phyloP scores from a whole-genome alignment of 2,329 filamentous ascomycete species.

The Fusarium sp. region DNA sequence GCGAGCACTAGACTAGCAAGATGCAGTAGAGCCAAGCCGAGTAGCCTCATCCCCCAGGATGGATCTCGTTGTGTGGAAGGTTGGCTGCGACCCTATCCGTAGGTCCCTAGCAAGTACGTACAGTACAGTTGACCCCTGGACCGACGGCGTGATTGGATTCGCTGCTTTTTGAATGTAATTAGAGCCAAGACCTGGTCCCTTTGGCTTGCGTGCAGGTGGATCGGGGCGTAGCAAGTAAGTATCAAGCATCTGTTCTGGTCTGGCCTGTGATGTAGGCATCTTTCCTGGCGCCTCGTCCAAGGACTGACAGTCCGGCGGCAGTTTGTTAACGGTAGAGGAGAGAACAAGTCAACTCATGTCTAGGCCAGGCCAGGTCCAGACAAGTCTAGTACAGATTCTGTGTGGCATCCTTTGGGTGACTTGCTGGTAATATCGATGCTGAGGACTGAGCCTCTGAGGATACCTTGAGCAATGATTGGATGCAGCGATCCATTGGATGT shows the following conservation, averaged over 20 bases:
- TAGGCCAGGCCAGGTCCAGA: conserved; percentile 1
- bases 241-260: conserved; percentile 18
- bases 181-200: conserved; percentile 43
- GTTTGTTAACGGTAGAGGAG: conserved; percentile 14
- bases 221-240: conserved; percentile 38
- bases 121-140: conserved; percentile 32
- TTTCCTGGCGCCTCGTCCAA: conserved; percentile 6
- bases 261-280: conserved; percentile 1
- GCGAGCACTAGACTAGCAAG: conserved; percentile 31
- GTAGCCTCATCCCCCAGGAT: conserved; percentile 35
- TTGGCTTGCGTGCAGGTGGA: conserved; percentile 47
- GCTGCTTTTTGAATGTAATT: conserved; percentile 20
- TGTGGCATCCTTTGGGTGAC: conserved; percentile 27
- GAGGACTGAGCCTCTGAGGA: conserved; percentile 21
- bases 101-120: conserved; percentile 16
- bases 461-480: conserved; percentile 20
- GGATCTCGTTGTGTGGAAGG: conserved; percentile 36
- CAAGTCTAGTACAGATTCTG: conserved; percentile 5
- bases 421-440: conserved; percentile 20
- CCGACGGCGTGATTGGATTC: conserved; percentile 37
- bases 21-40: conserved; percentile 14
- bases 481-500: conserved; percentile 18
- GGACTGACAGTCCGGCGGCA: conserved; percentile 25
- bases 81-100: conserved; percentile 35
- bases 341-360: conserved; percentile 4